Evolutionary conservation across 139 green algal genomes (phyloP).

Genomic region (Limnomonas spitsbergensis): DNA sequence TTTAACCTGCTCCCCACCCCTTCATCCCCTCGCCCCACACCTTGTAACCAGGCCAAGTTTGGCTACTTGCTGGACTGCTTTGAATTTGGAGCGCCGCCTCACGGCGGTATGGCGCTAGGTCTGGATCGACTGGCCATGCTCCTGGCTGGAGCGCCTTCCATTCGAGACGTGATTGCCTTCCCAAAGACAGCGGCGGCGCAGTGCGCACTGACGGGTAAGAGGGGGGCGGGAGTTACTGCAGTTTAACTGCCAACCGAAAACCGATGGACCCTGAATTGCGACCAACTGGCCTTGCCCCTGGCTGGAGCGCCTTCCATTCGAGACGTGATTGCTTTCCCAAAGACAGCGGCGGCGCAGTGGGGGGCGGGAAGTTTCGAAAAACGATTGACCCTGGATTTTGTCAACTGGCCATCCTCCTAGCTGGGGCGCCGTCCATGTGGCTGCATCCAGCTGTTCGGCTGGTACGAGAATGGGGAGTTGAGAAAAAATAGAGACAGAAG

Average conservation of each 20-base stretch:
- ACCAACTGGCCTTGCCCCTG: conserved; percentile 93
- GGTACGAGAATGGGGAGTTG: no score
- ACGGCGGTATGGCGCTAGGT: conserved; percentile 91
- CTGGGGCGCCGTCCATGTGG: no score
- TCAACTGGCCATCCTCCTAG: no score
- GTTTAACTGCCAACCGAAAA: no score
- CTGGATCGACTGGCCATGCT: conserved; percentile 95
- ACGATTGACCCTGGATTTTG: no score
- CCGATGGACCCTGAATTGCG: no score
- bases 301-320: conserved; percentile 78
- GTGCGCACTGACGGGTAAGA: conserved; percentile 76
- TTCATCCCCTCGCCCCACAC: no score
- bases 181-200: conserved; percentile 90
- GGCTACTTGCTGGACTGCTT: conserved; percentile 82
- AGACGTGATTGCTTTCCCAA: conserved; percentile 99
- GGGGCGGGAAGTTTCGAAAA: no score
- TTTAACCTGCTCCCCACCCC: no score
- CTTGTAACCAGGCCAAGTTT: conserved; percentile 77
- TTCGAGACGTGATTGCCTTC: conserved; percentile 99
- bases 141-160: conserved; percentile 74
- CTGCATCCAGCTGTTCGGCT: no score
- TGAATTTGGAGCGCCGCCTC: conserved; percentile 84
- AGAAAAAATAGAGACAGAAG: no score
- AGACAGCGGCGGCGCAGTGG: conserved; percentile 86
- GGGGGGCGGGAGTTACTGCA: no score